Evolutionary conservation across 768 basidiomycete genomes (phyloP), one percentile per base, ranked within the genome.

Genomic region (Psilocybe cubensis): DNA sequence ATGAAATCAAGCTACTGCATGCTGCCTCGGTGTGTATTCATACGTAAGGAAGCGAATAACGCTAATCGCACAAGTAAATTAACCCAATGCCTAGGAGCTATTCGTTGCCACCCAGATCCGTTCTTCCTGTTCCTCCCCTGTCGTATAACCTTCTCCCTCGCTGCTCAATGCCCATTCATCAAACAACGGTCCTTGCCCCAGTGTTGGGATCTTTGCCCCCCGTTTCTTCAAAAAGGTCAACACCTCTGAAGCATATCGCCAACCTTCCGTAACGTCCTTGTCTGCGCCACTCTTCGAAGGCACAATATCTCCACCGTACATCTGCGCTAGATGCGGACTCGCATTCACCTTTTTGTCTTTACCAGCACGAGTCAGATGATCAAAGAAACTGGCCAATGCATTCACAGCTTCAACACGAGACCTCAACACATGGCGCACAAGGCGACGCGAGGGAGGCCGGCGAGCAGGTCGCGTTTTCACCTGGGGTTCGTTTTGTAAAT

Each of bases 341-440:
- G 75, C 75, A 57, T 69, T 76, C 47, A 76, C 77, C 71, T 69
- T 78, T 70, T 69, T 79, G 47, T 72, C 72, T 46, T 52, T 63
- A 42, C 71, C 70, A 45, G 61, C 59, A 55, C 63, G 74, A 58
- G 79, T 83, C 56, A 96, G 74, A 53, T 88, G 81, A 31, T 84
- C 81, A 56, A 96, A 84, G 69, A 92, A 88, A 50, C 74, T 73
- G 17, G 88, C 87, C 17, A 98, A 82, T 5, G 87, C 85, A 58
- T 86, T 85, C 31, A 88, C 83, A 14, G 94, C 94, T 69, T 94
- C 87, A 4, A 87, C 82, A n/a, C 96, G 88, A 23, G 91, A 88
- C 17, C 91, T 83, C 50, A 98, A 78, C 55, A 97, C 91, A 72
- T 97, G 93, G 18, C 92, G 90, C 64, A 98, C 87, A 57, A 97